These are phyloP conservation scores for Zasmidium citrigriseum DNA, from an alignment of 2,329 filamentous ascomycete species.

Conservation along the genomic window DNA sequence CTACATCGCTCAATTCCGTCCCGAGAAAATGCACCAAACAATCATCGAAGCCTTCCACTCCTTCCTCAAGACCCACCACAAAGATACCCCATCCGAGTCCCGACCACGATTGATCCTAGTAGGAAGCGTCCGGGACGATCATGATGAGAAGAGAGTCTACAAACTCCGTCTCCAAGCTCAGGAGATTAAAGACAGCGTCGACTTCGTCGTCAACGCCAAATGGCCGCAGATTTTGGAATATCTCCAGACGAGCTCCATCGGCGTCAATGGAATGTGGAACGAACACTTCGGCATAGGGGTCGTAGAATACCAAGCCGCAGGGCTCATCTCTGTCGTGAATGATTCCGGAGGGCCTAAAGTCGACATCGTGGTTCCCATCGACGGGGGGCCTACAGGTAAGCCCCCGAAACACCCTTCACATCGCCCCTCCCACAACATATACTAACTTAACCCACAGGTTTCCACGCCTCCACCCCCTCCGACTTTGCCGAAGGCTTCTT, in stretches of 20 bases:
- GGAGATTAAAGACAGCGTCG: slow-evolving; percentile 76
- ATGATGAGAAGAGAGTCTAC: slow-evolving; percentile 81
- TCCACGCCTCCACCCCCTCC: slow-evolving; percentile 74
- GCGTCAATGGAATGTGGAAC: slow-evolving; percentile 99
- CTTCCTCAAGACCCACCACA: slow-evolving; percentile 63
- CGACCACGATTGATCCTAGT: slow-evolving; percentile 75
- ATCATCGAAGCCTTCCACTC: slow-evolving; percentile 81
- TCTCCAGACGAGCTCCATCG: slow-evolving; percentile 74
- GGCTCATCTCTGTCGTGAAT: slow-evolving; percentile 89
- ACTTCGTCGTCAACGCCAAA: slow-evolving; percentile 85
- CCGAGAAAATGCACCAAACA: slow-evolving; percentile 92
- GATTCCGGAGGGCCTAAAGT: slow-evolving; percentile 88
- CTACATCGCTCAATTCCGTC: slow-evolving; percentile 96
- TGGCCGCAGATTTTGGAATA: slow-evolving; percentile 86
- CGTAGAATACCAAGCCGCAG: slow-evolving; percentile 96
- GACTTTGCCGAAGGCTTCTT: slow-evolving; percentile 83
- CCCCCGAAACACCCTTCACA: background rate
- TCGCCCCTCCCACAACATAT: background rate
- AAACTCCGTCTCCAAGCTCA: slow-evolving; percentile 83
- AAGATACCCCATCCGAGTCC: slow-evolving; percentile 29
- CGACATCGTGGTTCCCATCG: slow-evolving; percentile 83
- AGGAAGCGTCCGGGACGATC: slow-evolving; percentile 85
- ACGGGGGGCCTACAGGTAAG: slow-evolving; percentile 75
- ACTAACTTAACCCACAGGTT: slow-evolving; percentile 57
- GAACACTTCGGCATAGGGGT: slow-evolving; percentile 99